Base-by-base conservation (phyloP, 2,329 filamentous ascomycete species). In the Periconia macrospinosa region DNA sequence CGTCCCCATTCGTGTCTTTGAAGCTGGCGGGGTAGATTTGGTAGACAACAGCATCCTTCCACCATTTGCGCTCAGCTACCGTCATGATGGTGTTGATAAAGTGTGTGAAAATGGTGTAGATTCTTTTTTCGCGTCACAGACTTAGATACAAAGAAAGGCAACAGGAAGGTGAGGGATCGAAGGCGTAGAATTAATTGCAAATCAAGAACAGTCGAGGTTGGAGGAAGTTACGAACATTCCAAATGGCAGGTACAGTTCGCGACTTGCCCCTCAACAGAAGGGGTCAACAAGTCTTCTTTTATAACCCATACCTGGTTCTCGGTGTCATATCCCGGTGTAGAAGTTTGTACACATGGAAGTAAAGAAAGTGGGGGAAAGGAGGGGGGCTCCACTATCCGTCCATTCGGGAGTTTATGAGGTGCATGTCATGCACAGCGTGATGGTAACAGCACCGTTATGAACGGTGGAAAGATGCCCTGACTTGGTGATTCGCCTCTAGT, bases 21-120 rank as follows among this genome's bases (percentile, higher is more conserved):
- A 86, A 86, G 23, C 81, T 83, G n/a, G 83, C 79, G 2, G 83
- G 82, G 65, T 86, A 86, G 56, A 86, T 80, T 58, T 86, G 83
- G 65, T 86, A 86, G 19, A 86, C 81, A 10, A 80, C 77, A 47
- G 77, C 79, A 66, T 86, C 82, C 60, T 85, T 85, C 83, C 84
- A 86, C 83, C 83, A 86, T 62, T 66, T 66, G 48, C 67, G 66
- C 50, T 66, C 60, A 30, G 59, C 51, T 51, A 71, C 58, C 17
- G 67, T 72, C 69, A 72, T 72, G 23, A 40, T 58, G 55, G 54
- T 18, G 5, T 11, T 18, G 44, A 35, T 46, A 10, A 8, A 8
- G 23, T 27, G 11, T 33, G 2, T 23, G 23, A 13, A n/a, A 17
- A n/a, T 20, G 43, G n/a, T 18, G 14, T n/a, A 9, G 20, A 45